Evolutionary conservation across 306 rosid genomes (phyloP).

Genomic region (Begonia peltatifolia): DNA sequence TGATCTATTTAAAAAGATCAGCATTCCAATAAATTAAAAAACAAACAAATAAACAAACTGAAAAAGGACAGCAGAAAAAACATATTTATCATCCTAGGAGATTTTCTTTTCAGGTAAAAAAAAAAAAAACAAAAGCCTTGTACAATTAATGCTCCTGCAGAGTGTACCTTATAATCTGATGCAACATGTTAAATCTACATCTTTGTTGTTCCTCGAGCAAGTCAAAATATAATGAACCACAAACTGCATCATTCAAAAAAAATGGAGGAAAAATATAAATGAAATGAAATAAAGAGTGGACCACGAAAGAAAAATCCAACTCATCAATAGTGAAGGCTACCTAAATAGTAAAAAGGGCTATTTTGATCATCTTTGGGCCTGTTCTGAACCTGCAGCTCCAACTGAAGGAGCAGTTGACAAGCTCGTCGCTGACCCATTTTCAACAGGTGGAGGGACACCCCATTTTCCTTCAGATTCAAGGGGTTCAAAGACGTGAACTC

Average conservation of each 20-base stretch:
- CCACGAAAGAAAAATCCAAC: neutral
- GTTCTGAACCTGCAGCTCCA: slow-evolving; percentile 70
- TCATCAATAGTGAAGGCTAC: slow-evolving; percentile 14
- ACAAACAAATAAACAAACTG: neutral
- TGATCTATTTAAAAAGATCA: neutral
- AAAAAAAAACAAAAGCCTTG: neutral
- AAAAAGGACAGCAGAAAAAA: too few species aligned
- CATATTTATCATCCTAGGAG: neutral
- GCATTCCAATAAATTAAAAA: neutral
- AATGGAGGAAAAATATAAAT: neutral
- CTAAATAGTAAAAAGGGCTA: slow-evolving; percentile 24
- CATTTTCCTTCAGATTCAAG: slow-evolving; percentile 88
- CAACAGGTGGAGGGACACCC: slow-evolving; percentile 75
- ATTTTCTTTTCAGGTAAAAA: neutral
- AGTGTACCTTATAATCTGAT: slow-evolving; percentile 20
- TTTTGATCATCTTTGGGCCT: slow-evolving; percentile 54
- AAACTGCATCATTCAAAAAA: slow-evolving; percentile 3
- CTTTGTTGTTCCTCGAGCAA: slow-evolving; percentile 29
- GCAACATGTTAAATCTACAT: slow-evolving; percentile 29
- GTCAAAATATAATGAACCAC: slow-evolving; percentile 15
- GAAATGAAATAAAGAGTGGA: too few species aligned
- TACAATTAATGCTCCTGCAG: slow-evolving; percentile 15
- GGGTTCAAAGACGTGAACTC: slow-evolving; percentile 87
- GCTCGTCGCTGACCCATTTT: slow-evolving; percentile 74
- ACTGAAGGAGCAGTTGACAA: slow-evolving; percentile 42